Evolutionary conservation across 176 grass and related monocot species (phyloP).

Genomic region (Cocos nucifera): DNA sequence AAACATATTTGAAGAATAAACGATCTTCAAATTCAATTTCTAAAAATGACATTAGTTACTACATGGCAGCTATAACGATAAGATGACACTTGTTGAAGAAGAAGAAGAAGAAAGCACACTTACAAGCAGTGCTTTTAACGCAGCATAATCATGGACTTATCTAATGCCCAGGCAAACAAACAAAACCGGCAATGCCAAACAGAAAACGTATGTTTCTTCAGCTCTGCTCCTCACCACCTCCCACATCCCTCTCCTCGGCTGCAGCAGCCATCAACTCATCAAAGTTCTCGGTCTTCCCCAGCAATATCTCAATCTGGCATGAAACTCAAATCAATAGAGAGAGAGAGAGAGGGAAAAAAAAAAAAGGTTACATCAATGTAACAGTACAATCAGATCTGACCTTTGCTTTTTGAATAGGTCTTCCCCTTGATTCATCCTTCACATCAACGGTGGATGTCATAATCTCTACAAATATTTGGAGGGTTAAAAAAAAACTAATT

Average conservation of each 20-base stretch:
- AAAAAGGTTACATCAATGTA: background rate
- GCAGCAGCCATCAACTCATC: slow-evolving; percentile 86
- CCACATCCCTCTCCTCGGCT: slow-evolving; percentile 53
- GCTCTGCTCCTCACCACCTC: slow-evolving; percentile 57
- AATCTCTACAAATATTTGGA: slow-evolving; percentile 40
- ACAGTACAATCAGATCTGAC: slow-evolving; percentile 22
- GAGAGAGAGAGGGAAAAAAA: no score
- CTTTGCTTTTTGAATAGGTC: slow-evolving; percentile 90
- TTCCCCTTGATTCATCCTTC: slow-evolving; percentile 57
- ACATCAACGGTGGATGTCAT: slow-evolving; percentile 79
- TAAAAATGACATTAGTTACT: no score
- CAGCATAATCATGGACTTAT: no score
- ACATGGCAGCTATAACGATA: no score
- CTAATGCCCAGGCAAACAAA: no score
- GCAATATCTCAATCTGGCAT: slow-evolving; percentile 78
- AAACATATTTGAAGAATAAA: no score
- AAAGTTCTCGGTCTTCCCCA: slow-evolving; percentile 82
- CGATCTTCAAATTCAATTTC: no score
- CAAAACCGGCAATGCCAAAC: no score
- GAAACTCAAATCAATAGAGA: slow-evolving; percentile 4
- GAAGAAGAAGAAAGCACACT: no score
- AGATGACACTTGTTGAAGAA: no score
- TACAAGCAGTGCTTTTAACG: no score
- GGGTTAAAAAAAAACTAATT: background rate
- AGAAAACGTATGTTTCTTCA: slow-evolving; percentile 13